Base-by-base conservation (phyloP, 2,329 filamentous ascomycete species). In the Eutypella sp. region DNA sequence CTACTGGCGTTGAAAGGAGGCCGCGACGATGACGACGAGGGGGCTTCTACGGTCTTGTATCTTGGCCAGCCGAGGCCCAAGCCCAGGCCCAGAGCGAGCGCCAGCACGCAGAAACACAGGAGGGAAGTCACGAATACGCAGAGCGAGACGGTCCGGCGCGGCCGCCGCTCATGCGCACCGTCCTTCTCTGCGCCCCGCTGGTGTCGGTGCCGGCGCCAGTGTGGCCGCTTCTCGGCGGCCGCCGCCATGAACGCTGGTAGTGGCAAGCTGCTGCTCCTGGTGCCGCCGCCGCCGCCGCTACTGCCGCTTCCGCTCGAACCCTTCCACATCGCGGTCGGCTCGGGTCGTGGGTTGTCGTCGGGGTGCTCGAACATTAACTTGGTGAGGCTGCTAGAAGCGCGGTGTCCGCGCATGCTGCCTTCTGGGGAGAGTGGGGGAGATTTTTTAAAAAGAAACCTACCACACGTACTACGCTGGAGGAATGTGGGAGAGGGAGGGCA, bases 31-130 rank as follows among this genome's bases (percentile, higher is more conserved):
- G 37, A 16, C n/a, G 47, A 6, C 23, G 45, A 29, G 9, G 18
- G 6, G 2, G 23, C 42, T n/a, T 47, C 43, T 3, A 47, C 27
- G 13, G 34, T 51, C 31, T 27, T 45, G n/a, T 49, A 43, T 40
- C 40, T 22, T n/a, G n/a, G n/a, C n/a, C n/a, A n/a, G 7, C 57
- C 56, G 4, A 62, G 45, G 9, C 56, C 57, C 9, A 61, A 36
- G 1, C 55, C 55, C 5, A 61, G 39, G 1, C 55, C 55, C 4
- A 62, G 42, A 1, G 50, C 48, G 4, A 61, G 42, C 2, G 50
- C 45, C 10, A 54, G 33, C 41, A 56, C 29, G 25, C 44, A 54
- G 38, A 59, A 56, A 41, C 47, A 55, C 2, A 52, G 5, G 6
- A 53, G 42, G 11, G 50, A 49, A 15, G 46, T 20, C 22, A 57